A percentile compares a stretch with the other conserved stretches of the same genome.
Evolutionary conservation across 805 yeast species (phyloP).

Genomic region (Candida sanyiensis): DNA sequence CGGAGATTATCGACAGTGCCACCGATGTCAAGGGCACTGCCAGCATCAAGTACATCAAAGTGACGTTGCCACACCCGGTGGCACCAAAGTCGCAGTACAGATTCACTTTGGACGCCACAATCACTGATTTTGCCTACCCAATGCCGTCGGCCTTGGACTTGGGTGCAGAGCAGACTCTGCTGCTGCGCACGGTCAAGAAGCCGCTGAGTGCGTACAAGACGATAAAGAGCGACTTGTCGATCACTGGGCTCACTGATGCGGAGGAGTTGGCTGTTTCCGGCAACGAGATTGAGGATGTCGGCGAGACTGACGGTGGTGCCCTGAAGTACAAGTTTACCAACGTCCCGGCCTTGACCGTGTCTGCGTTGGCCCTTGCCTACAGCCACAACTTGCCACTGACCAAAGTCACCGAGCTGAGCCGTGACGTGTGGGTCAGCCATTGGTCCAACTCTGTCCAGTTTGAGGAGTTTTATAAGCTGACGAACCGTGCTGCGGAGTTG

Average conservation of each 20-base stretch:
- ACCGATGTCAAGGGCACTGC: slow-evolving; percentile 23
- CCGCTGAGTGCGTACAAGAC: slow-evolving; percentile 63
- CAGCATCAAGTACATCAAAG: slow-evolving; percentile 35
- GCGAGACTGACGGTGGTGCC: slow-evolving; percentile 34
- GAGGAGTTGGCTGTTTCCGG: slow-evolving; percentile 36
- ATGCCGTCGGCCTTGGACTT: slow-evolving; percentile 58
- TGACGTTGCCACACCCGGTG: slow-evolving; percentile 58
- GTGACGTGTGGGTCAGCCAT: slow-evolving; percentile 88
- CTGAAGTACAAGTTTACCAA: slow-evolving; percentile 53
- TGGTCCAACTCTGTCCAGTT: slow-evolving; percentile 66
- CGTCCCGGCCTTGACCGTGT: slow-evolving; percentile 38
- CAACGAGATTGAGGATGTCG: slow-evolving; percentile 29
- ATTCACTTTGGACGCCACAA: slow-evolving; percentile 44
- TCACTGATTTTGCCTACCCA: slow-evolving; percentile 47
- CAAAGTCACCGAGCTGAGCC: slow-evolving; percentile 50
- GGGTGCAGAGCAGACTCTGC: slow-evolving; percentile 54
- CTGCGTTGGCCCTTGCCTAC: slow-evolving; percentile 53
- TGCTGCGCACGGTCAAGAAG: slow-evolving; percentile 47
- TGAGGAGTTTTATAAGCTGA: slow-evolving; percentile 80
- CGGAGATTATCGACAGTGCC: slow-evolving; percentile 26
- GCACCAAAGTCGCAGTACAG: slow-evolving; percentile 52
- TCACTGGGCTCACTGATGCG: slow-evolving; percentile 43
- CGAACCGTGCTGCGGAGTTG: slow-evolving; percentile 70
- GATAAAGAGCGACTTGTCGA: slow-evolving; percentile 33
- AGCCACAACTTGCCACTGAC: slow-evolving; percentile 62